Evolutionary conservation across 164 flowering plant genomes (phyloP).

Genomic region (Dillenia turbinata): DNA sequence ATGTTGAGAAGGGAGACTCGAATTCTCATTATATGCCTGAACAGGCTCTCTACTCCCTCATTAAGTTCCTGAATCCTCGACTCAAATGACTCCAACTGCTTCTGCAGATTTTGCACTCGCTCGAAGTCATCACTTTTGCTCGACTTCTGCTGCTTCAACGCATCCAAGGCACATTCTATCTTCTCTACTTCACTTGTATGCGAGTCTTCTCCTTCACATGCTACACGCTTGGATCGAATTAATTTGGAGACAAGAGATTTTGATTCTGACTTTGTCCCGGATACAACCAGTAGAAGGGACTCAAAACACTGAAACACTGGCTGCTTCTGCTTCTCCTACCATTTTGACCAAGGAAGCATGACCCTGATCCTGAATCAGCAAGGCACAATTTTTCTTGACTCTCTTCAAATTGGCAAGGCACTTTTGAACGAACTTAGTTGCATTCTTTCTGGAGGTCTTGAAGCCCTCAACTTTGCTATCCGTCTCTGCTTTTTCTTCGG

Average conservation of each 20-base stretch:
- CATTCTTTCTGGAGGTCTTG: constrained; percentile 10
- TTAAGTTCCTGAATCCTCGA: constrained; percentile 21
- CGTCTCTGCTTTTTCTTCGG: constrained; percentile 12
- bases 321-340: background rate
- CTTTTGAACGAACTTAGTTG: constrained; percentile 10
- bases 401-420: constrained; percentile 8
- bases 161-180: constrained; percentile 12
- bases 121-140: background rate
- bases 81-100: constrained; percentile 23
- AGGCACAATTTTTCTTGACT: constrained; percentile 3
- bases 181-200: background rate
- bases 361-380: background rate
- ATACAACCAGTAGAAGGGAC: background rate
- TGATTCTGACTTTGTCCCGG: background rate
- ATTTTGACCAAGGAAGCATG: background rate
- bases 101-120: constrained; percentile 12
- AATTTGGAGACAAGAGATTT: constrained; percentile 17
- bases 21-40: constrained; percentile 32
- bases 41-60: constrained; percentile 29
- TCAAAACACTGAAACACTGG: background rate
- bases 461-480: background rate
- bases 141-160: background rate
- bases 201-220: constrained; percentile 9
- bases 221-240: constrained; percentile 14
- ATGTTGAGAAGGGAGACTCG: constrained; percentile 42